phyloP scores from a whole-genome alignment of 1,284 basidiomycete species.

The Marasmius tenuissimus region DNA sequence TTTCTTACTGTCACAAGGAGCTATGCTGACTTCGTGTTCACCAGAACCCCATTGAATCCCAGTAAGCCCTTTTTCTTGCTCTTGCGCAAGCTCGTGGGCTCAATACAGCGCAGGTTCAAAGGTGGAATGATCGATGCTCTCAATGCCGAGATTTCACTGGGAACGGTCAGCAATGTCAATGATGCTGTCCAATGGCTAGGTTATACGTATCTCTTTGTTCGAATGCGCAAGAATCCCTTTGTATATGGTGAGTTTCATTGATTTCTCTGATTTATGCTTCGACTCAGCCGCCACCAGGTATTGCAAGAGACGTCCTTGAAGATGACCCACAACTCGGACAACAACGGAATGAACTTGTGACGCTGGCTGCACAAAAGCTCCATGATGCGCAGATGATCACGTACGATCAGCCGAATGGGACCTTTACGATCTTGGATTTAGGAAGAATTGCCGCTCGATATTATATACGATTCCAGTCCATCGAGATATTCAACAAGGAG shows the following conservation, averaged over 20 bases:
- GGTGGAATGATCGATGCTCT: conserved; percentile 88
- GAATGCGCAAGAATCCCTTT: conserved; percentile 93
- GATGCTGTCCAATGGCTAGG: conserved; percentile 97
- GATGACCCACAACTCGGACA: conserved; percentile 81
- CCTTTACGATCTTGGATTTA: conserved; percentile 81
- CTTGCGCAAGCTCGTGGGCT: conserved; percentile 12
- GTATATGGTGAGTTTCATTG: conserved; percentile 68
- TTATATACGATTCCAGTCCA: conserved; percentile 87
- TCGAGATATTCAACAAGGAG: conserved; percentile 86
- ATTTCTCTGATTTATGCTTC: conserved; percentile 4
- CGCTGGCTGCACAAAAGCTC: conserved; percentile 70
- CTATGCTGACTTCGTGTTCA: conserved; percentile 4
- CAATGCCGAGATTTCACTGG: conserved; percentile 95
- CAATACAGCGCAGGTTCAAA: conserved; percentile 61
- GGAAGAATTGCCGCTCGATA: conserved; percentile 97
- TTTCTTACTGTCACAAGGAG: background rate
- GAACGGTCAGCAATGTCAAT: conserved; percentile 85
- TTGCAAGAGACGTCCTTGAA: conserved; percentile 68
- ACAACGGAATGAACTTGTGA: conserved; percentile 77
- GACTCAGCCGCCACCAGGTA: conserved; percentile 47
- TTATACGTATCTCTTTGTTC: conserved; percentile 96
- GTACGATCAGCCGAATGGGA: conserved; percentile 63
- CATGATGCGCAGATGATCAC: conserved; percentile 84
- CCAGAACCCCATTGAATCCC: conserved; percentile 93
- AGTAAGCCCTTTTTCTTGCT: conserved; percentile 46